These are phyloP conservation scores for Colletotrichum musae DNA, from an alignment of 2,329 filamentous ascomycete genomes.

Conservation along the genomic window DNA sequence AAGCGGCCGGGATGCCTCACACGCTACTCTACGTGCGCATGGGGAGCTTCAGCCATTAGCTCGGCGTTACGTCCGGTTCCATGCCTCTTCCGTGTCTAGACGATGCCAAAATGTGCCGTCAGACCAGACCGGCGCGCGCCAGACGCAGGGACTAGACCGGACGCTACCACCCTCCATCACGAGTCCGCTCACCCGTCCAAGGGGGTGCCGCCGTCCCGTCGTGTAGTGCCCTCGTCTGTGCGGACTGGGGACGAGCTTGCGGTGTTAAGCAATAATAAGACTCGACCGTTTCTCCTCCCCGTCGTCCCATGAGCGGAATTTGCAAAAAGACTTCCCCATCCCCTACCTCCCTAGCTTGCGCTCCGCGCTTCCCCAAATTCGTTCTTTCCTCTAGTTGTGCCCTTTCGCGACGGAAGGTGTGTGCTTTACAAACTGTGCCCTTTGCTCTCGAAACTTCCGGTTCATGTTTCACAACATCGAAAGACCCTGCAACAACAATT, in stretches of 20 bases:
- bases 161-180: conserved; percentile 11
- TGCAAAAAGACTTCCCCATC: no score
- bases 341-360: no score
- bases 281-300: conserved; percentile 22
- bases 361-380: background rate
- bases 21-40: conserved; percentile 20
- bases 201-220: conserved; percentile 18
- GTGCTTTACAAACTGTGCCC: background rate
- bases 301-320: conserved; percentile 25
- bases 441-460: background rate
- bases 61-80: conserved; percentile 20
- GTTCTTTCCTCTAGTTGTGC: conserved; percentile 1
- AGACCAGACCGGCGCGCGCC: background rate
- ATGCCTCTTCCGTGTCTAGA: conserved; percentile 19
- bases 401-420: conserved; percentile 20
- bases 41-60: conserved; percentile 25
- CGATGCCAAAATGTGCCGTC: background rate
- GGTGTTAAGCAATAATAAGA: conserved; percentile 34
- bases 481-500: conserved; percentile 23
- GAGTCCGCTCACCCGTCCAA: conserved; percentile 7
- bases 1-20: background rate
- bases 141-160: conserved; percentile 7
- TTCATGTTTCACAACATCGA: conserved; percentile 27
- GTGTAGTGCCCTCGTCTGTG: conserved; percentile 23
- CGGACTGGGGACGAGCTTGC: conserved; percentile 14